Base-by-base conservation (phyloP, 805 yeast species). In the Candida ponderosae region DNA sequence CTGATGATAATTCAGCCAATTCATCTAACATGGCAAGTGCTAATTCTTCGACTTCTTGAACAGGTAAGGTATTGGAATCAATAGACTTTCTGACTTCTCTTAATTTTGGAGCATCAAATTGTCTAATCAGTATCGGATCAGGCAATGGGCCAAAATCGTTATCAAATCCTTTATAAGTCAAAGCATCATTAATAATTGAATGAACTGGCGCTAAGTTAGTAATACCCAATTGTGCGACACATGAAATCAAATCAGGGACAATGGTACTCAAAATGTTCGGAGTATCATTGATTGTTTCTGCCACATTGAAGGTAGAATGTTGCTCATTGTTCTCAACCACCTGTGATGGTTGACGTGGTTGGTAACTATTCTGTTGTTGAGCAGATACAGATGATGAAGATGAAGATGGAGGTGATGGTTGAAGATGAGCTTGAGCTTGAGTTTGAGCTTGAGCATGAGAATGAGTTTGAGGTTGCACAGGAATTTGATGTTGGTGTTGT, bases 1-100 rank as follows among this genome's bases (percentile, higher is more conserved):
- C 98, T 37, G 90, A 79, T 20, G 96, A 78, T 36, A 93, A 67
- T 53, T 86, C 95, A 2, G 97, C 95, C 40, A 93, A 70, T 58
- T 93, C 97, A 41, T 76, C 81, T 41, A 84, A 62, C 89, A 90
- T 85, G 5, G 87, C 82, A 37, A 87, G 54, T 6, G 94, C 87
- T 29, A 87, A 62, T 44, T 79, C 88, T 55, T 89, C 97, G 32
- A 87, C 69, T 44, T 86, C 95, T 11, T 68, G 55, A 40, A 70
- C 73, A 2, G 79, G 46, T 43, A 77, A 54, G 9, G 56, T 49
- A 35, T 76, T 74, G 8, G 69, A 59, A 54, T 82, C 89, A 39
- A 84, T 66, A 23, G 66, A 63, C 57, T 90, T 89, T 40, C 97
- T 72, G 40, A 88, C 70, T 51, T 93, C 98, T 38, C 97, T 69